Base-by-base conservation (phyloP, 2,329 filamentous ascomycete species). In the Paecilomyces formosus region DNA sequence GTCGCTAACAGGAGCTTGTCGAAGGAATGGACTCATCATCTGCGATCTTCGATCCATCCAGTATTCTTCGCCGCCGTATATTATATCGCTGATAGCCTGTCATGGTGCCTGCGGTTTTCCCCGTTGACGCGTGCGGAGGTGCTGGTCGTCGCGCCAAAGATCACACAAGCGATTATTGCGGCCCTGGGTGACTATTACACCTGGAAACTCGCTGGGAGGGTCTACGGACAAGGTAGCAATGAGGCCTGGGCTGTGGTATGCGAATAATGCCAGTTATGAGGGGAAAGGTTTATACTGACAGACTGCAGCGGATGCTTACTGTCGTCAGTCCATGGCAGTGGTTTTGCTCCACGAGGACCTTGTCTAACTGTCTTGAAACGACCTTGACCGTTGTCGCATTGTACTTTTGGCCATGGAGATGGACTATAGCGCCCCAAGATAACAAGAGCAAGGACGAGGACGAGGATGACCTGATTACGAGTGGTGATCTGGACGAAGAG, bases 321-420 rank as follows among this genome's bases (percentile, higher is more conserved):
- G 73, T 89, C 51, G 78, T 86, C 67, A 96, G 86, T 73, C 90
- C 94, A 6, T 99, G 94, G 92, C 91, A 97, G 72, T 97, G 90
- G 90, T 97, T 94, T 75, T 94, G 88, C 75, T 94, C 92, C 1
- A 93, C 92, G 0, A 84, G 94, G 53, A 96, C 94, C 0, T 88
- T 99, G 69, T 97, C 93, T 57, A 99, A 99, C 76, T 94, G 88
- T 56, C 79, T 97, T 3, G 94, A 99, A 78, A 91, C 88, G n/a
- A 89, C 89, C 0, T 77, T 99, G 65, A 97, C 93, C 3, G 80
- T 89, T 60, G 81, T 85, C 66, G 93, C 92, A 1, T 78, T 97
- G 53, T 86, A 85, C 70, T 84, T 87, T 66, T 97, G 91, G 89
- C 93, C 94, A 12, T 97, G 94, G 92, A 79, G 85, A 58, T 81